Base-by-base conservation (phyloP, 139 green algal genomes). In the Volvox africanus region DNA sequence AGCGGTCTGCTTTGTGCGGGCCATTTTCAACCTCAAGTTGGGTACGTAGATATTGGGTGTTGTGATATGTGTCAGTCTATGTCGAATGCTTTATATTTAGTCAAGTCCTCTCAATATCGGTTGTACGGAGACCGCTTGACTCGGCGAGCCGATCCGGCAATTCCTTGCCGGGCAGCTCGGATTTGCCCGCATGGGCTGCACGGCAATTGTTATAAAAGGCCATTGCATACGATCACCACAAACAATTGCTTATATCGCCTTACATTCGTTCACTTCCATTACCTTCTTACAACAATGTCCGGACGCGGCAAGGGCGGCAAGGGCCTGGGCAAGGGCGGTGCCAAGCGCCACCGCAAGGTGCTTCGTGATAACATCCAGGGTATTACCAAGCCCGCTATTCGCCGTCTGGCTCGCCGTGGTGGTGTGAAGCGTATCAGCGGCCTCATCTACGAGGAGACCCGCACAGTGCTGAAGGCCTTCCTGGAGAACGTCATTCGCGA, bases 341-440 rank as follows among this genome's bases (percentile, higher is more conserved):
- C 97, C 94, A 98, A 98, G 96, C 96, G 97, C 92, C 97, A 98
- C 95, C 92, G 97, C 88, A 98, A 98, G 96, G 97, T 98, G 61
- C 91, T 98, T 44, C 95, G 97, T 79, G 97, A 99, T 92, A 99
- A 99, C 95, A 99, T 99, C 93, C 97, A 98, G 95, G 95, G 98
- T 92, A 99, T 99, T 97, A 99, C 97, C 93, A 98, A 98, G 95
- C 97, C 97, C 83, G 96, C 96, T 71, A 98, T 98, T 92, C 94
- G 96, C 67, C 94, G 96, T 83, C 93, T 99, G 87, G 97, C 97
- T 86, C 95, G 97, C 89, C 96, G 97, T 95, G 95, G 90, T 50
- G 80, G 80, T 75, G 80, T 87, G 2, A 87, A 87, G 79, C 79
- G 79, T 36, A 82, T 82, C 65, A 73, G 65, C 65, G 65, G 65